Percentiles rank a stretch among this genome's conserved stretches.
These are phyloP conservation scores for Populus euphratica DNA, from an alignment of 345 rosid species.

Conservation along the genomic window DNA sequence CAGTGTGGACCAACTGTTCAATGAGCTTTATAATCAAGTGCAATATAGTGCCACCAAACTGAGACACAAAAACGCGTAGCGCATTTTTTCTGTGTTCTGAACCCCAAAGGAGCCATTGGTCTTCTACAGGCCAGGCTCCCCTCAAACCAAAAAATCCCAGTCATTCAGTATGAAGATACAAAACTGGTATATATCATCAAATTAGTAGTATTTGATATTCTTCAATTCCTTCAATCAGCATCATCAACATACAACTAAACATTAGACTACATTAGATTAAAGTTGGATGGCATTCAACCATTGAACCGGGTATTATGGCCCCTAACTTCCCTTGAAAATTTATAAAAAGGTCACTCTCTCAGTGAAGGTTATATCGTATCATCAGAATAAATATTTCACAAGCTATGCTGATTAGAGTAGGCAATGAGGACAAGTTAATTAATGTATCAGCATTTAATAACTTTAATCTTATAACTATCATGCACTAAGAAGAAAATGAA, in stretches of 20 bases:
- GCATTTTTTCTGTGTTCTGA: neutral
- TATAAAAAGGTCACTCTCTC: neutral
- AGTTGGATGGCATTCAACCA: neutral
- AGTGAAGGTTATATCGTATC: neutral
- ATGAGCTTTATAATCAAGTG: neutral
- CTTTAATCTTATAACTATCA: neutral
- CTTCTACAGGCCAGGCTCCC: neutral
- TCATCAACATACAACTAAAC: neutral
- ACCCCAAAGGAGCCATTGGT: neutral
- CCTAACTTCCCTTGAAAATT: neutral
- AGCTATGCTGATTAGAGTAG: neutral
- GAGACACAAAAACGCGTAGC: too few species aligned
- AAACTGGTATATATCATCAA: neutral
- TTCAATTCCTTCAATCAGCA: neutral
- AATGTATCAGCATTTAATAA: neutral
- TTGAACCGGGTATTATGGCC: neutral
- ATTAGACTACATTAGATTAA: neutral
- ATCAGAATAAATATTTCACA: neutral
- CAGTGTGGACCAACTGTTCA: neutral
- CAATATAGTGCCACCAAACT: neutral
- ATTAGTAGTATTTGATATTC: neutral
- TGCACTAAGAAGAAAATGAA: neutral
- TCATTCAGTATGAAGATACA: neutral
- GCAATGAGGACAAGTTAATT: neutral
- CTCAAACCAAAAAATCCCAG: neutral